phyloP scores from a whole-genome alignment of 2,329 filamentous ascomycete genomes.

The Neoarthrinium moseri region DNA sequence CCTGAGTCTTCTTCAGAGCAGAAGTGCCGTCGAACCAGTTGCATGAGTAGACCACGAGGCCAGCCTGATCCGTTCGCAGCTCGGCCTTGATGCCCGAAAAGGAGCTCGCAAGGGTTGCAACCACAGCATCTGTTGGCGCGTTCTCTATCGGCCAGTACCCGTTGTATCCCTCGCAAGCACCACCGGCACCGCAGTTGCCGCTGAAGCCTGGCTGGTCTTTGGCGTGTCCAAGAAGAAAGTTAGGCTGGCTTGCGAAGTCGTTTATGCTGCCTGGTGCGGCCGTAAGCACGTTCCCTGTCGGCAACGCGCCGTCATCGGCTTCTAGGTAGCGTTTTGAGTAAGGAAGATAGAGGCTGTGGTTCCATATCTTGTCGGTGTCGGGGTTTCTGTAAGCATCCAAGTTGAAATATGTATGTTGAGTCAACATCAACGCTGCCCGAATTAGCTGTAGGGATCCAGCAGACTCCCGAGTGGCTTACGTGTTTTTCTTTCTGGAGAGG shows the following conservation, averaged over 20 bases:
- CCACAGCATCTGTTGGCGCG: constrained; percentile 34
- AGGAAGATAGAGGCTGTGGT: constrained; percentile 62
- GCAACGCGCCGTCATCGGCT: constrained; percentile 54
- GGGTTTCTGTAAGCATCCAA: constrained; percentile 63
- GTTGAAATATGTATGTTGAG: constrained; percentile 69
- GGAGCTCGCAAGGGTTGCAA: constrained; percentile 57
- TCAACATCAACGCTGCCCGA: constrained; percentile 55
- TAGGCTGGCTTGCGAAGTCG: constrained; percentile 63
- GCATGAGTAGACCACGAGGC: constrained; percentile 72
- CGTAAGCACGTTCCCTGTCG: constrained; percentile 59
- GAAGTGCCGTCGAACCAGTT: constrained; percentile 50
- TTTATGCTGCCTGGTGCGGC: constrained; percentile 57
- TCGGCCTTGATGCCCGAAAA: constrained; percentile 70
- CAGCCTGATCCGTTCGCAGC: constrained; percentile 67
- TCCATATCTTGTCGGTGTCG: constrained; percentile 51
- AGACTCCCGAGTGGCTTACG: constrained; percentile 31
- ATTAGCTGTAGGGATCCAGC: not conserved
- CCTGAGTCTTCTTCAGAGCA: constrained; percentile 59
- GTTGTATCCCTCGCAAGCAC: constrained; percentile 72
- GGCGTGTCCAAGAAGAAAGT: constrained; percentile 60
- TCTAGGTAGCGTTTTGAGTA: constrained; percentile 59
- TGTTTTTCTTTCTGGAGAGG: constrained; percentile 46
- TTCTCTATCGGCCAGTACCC: constrained; percentile 50
- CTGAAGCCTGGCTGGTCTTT: constrained; percentile 51
- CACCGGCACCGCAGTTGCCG: constrained; percentile 62